These are phyloP conservation scores for Penicillium arizonense DNA, from an alignment of 495 filamentous ascomycete species.

Conservation along the genomic window DNA sequence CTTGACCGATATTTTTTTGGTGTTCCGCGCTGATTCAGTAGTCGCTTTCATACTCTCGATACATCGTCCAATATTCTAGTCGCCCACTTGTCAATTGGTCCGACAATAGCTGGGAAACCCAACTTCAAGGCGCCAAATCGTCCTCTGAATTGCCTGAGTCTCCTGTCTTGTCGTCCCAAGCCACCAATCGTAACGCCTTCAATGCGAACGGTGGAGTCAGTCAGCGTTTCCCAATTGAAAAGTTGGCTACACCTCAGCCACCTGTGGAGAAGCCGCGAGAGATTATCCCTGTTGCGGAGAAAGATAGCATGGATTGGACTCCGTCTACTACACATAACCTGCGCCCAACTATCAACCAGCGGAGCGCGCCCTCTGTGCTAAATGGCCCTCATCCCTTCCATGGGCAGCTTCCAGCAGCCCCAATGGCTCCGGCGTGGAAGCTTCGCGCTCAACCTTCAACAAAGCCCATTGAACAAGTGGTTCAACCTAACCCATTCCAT, in stretches of 20 bases:
- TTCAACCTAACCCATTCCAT: conserved; percentile 40
- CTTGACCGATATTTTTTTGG: not conserved
- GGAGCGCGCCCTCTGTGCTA: conserved; percentile 31
- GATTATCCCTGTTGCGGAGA: conserved; percentile 37
- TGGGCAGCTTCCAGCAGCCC: conserved; percentile 62
- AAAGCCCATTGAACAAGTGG: conserved; percentile 33
- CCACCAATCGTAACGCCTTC: conserved; percentile 15
- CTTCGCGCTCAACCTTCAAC: conserved; percentile 56
- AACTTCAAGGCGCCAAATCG: conserved; percentile 26
- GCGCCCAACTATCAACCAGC: conserved; percentile 36
- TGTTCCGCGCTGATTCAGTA: conserved; percentile 22
- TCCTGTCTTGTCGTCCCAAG: not conserved
- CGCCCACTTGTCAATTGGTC: conserved; percentile 56
- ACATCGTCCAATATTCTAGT: conserved; percentile 50
- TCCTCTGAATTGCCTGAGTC: conserved; percentile 15
- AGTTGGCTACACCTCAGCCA: conserved; percentile 31
- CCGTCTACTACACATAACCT: conserved; percentile 56
- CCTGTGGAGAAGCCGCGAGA: conserved; percentile 22
- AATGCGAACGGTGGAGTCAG: conserved; percentile 18
- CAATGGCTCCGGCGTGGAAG: conserved; percentile 60
- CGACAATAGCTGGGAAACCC: conserved; percentile 37
- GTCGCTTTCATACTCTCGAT: conserved; percentile 42
- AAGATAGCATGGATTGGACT: conserved; percentile 79
- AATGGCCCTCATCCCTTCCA: conserved; percentile 56
- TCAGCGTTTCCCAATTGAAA: conserved; percentile 41